Evolutionary conservation across 1,139 yeast genomes (phyloP).

Genomic region (Pichia sp.): DNA sequence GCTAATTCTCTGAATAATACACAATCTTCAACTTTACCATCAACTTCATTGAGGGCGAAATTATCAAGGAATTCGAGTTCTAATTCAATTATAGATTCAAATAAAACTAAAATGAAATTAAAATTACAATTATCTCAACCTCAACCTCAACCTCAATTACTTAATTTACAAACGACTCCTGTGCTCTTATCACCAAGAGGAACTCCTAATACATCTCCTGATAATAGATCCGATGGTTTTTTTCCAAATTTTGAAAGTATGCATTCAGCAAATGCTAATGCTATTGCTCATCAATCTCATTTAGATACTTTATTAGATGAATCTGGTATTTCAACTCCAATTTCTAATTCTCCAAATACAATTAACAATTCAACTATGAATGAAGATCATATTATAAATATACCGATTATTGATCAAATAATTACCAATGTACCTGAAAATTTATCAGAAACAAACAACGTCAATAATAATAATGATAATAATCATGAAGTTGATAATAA

Average conservation of each 20-base stretch:
- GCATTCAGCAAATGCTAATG: conserved; percentile 2
- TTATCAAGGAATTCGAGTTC: conserved; percentile 12
- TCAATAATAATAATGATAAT: not conserved
- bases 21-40: not conserved
- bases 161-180: conserved; percentile 17
- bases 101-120: conserved; percentile 20
- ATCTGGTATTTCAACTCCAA: too few relatives aligned
- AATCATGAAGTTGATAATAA: not conserved
- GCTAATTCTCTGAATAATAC: too few relatives aligned
- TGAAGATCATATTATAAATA: not conserved
- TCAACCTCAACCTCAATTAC: conserved; percentile 6
- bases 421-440: not conserved
- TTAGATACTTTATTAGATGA: conserved; percentile 9
- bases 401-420: not conserved
- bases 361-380: too few relatives aligned
- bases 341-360: too few relatives aligned
- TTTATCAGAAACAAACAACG: not conserved
- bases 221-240: conserved; percentile 5
- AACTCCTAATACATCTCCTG: conserved; percentile 27
- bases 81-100: conserved; percentile 2
- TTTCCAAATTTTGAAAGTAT: conserved; percentile 13
- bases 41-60: conserved; percentile 10
- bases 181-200: conserved; percentile 28
- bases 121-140: conserved; percentile 11
- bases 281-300: conserved; percentile 8